Base-by-base conservation (phyloP, 2,329 filamentous ascomycete genomes). In the Cylindrodendrum hubeiense region DNA sequence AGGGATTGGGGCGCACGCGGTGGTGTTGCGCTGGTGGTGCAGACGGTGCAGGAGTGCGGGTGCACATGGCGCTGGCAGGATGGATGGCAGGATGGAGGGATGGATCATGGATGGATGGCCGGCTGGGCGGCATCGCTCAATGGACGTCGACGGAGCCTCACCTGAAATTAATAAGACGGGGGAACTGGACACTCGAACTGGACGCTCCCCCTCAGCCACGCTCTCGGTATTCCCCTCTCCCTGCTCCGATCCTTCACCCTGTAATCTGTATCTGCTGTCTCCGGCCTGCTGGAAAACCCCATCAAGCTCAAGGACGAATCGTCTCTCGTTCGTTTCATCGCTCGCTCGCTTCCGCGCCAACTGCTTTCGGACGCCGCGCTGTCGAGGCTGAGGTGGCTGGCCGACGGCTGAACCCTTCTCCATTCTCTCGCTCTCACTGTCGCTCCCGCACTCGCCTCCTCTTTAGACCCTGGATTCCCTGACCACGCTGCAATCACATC, bases 311-410 rank as follows among this genome's bases (percentile, higher is more conserved):
- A 37, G 34, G 13, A 5, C 21, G 21, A 22, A 47, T 43, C 10
- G 41, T 22, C 47, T 50, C 56, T 60, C 56, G 47, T 33, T 52
- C 12, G 28, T 49, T 22, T 57, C 44, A 60, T 33, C 51, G 41
- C 19, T 39, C 26, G 57, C 39, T 53, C 12, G 26, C 43, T 22
- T 39, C 37, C 37, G 46, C 34, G 28, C 57, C 47, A 50, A 34
- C 47, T 60, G 44, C 51, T 60, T 60, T 54, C 39, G 57, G 57
- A 60, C 47, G 21, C 22, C 26, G 47, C 47, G 47, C 28, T 13
- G 15, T 44, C 6, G 44, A 37, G 30, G 22, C 44, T 41, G 54
- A 44, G 41, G 54, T 57, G 54, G 54, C 54, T 57, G 44, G 43
- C 30, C 37, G 44, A 50, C 57, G 30, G 49, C 57, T 53, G 47